Base-by-base conservation (phyloP, 352 stramenopile genomes). In the Phytopythium kandeliae region DNA sequence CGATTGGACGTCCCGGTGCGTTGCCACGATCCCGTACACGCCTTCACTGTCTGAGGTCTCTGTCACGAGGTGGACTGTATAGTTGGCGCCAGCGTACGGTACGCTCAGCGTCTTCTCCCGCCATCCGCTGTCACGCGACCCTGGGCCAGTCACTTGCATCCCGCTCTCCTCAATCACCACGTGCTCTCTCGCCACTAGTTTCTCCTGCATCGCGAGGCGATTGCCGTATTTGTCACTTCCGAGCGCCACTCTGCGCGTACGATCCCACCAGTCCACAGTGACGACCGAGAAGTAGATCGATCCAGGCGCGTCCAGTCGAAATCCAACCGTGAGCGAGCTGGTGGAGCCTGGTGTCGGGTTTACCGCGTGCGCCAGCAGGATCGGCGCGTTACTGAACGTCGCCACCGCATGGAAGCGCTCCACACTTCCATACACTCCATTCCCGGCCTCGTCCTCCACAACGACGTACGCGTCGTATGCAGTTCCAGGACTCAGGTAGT, bases 31-130 rank as follows among this genome's bases (percentile, higher is more conserved):
- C 0, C 82, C 82, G 47, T 78, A 93, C 21, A 91, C 79, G 3
- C 82, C 82, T 16, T 82, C 75, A 35, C 79, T 91, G 34, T 48
- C 54, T 10, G 60, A 65, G 1, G 79, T 93, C 54, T 93, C 82
- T 0, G 82, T 86, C 11, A 89, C 78, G 12, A 93, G 51, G 45
- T 81, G 65, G n/a, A 91, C 60, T 0, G 78, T 88, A 63, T 91
- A 90, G 54, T 86, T 87, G 0, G 55, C 45, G 7, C 71, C 74
- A 12, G 76, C 51, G 4, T 59, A 54, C 11, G 83, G 78, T 0
- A 89, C 80, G 16, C 51, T 54, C 21, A 92, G 57, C 15, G 79
- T 69, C 24, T 89, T 48, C 48, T 88, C 72, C 26, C 53, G 52
- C 68, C 74, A 86, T 7, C 67, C 74, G 17, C 67, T 77, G 54